Conservation (phyloP, 2,329 filamentous ascomycete genomes). For the Cladosporium sp. region DNA sequence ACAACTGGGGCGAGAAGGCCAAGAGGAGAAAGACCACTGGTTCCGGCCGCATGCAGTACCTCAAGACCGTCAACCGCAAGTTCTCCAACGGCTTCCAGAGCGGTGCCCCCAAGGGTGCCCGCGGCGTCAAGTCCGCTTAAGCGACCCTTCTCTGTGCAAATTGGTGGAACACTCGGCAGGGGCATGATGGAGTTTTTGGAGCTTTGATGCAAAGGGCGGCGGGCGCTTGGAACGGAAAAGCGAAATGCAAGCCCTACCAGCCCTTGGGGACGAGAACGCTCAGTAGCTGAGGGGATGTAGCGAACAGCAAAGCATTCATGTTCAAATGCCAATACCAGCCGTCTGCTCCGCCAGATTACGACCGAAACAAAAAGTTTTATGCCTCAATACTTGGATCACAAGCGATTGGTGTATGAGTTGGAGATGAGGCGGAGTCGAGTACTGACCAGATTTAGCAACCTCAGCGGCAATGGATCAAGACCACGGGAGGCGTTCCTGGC, state of each 20-base stretch:
- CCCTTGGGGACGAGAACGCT: slow-evolving; percentile 18
- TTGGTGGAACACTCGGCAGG: slow-evolving; percentile 13
- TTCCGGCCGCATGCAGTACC: slow-evolving; percentile 91
- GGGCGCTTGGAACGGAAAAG: slow-evolving; percentile 17
- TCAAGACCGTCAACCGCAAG: slow-evolving; percentile 87
- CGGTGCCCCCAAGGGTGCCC: slow-evolving; percentile 81
- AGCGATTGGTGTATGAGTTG: neutral
- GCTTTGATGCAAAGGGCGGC: slow-evolving; percentile 15
- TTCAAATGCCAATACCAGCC: slow-evolving; percentile 20
- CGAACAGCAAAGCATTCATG: slow-evolving; percentile 21
- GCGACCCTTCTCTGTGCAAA: slow-evolving; percentile 15
- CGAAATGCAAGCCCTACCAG: slow-evolving; percentile 14
- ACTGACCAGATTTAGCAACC: neutral
- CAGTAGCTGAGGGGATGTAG: slow-evolving; percentile 21
- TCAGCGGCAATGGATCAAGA: neutral
- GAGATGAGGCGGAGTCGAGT: neutral
- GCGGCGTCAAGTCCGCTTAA: slow-evolving; percentile 48
- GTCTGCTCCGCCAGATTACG: slow-evolving; percentile 16
- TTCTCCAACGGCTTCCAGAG: slow-evolving; percentile 98
- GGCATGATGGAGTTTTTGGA: slow-evolving; percentile 20
- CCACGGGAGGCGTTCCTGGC: neutral
- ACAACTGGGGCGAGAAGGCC: slow-evolving; percentile 99
- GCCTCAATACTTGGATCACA: neutral
- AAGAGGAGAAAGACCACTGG: slow-evolving; percentile 99
- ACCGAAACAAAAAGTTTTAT: slow-evolving; percentile 2